Base-by-base conservation (phyloP, 2,329 filamentous ascomycete species). In the Fusarium algeriense region DNA sequence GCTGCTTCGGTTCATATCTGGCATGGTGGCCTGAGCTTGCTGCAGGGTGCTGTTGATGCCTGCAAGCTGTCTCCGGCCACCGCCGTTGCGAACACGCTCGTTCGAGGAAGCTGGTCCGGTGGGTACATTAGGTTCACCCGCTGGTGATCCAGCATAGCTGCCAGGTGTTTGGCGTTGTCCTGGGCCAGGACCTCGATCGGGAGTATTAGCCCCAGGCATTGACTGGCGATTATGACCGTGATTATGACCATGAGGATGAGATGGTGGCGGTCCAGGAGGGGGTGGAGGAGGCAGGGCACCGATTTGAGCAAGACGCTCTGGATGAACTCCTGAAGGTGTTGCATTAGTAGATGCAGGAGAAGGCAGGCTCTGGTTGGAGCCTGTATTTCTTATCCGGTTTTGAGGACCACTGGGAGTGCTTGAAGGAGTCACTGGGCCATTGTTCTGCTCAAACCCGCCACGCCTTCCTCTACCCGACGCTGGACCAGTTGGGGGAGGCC, bases 21-120 rank as follows among this genome's bases (percentile, higher is more conserved):
- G 81, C 81, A 75, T 83, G 70, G 73, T 86, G 77, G 74, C 76
- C 75, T 85, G 85, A 2, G 84, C 83, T 77, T 87, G 85, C 70
- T 87, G 85, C 7, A 90, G 82, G 54, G 85, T 88, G 67, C 80
- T 89, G 71, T 90, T 89, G 64, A 91, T 90, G 48, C 87, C 86
- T 15, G 85, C 85, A 34, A 91, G 81, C 72, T 90, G 87, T 62
- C 88, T 83, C 64, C 84, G 81, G 20, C 85, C 82, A 34, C 85
- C 83, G 72, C 70, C 80, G 32, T 75, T 76, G 40, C 78, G 73
- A 30, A 73, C 64, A 34, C 83, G 79, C 32, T 85, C 83, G 23
- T 77, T 76, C 12, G 75, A 71, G 30, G 80, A 80, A 13, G 81
- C 74, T 17, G 80, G 80, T 0, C 80, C 80, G 10, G 83, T 81